These are phyloP conservation scores for Metarhizium album DNA, from an alignment of 2,329 filamentous ascomycete species.

Conservation along the genomic window DNA sequence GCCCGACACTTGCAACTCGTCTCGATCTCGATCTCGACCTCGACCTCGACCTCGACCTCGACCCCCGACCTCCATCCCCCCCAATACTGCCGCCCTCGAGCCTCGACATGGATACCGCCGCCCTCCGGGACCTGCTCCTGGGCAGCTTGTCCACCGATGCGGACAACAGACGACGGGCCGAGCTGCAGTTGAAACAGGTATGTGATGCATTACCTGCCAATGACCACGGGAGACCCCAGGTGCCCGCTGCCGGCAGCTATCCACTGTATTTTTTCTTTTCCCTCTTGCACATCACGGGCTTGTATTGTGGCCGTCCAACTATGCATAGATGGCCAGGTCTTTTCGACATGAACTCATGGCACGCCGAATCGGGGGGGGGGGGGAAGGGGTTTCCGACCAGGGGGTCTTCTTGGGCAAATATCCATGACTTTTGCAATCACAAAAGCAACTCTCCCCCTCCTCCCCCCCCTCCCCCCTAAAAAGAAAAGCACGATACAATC, in stretches of 20 bases:
- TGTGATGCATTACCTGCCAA: constrained; percentile 5
- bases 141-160: constrained; percentile 66
- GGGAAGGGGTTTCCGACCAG: too few relatives aligned
- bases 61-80: too few relatives aligned
- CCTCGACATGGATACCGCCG: constrained; percentile 57
- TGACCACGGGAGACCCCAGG: neutral
- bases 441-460: too few relatives aligned
- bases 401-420: too few relatives aligned
- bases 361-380: too few relatives aligned
- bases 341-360: neutral
- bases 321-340: neutral
- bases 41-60: neutral
- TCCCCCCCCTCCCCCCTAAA: too few relatives aligned
- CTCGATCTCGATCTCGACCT: neutral
- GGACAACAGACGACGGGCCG: constrained; percentile 64
- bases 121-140: constrained; percentile 65
- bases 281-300: neutral
- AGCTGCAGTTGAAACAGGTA: constrained; percentile 75
- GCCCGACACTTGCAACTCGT: neutral
- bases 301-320: neutral
- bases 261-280: neutral
- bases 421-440: too few relatives aligned
- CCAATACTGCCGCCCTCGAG: constrained; percentile 1
- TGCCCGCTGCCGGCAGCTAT: neutral
- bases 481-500: too few relatives aligned